Conservation (phyloP, 257 asterid genomes). For the Osmanthus fragrans region DNA sequence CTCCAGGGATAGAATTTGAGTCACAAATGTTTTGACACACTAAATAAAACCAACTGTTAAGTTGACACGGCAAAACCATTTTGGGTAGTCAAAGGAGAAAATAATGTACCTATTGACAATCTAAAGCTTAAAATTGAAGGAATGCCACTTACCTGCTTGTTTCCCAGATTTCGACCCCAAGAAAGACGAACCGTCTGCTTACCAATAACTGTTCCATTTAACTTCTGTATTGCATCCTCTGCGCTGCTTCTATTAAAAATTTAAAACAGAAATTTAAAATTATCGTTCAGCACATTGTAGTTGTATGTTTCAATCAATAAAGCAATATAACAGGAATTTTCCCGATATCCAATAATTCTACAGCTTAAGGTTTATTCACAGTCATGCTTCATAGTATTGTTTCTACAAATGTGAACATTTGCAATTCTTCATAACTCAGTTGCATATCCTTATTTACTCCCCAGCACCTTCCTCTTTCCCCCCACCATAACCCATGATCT, state of each 20-base stretch:
- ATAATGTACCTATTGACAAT: constrained; percentile 6
- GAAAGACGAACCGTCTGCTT: constrained; percentile 84
- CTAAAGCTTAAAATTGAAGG: constrained; percentile 5
- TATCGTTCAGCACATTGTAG: constrained; percentile 8
- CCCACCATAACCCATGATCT: neutral
- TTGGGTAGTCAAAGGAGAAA: constrained; percentile 1
- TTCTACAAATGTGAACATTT: neutral
- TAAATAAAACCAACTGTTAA: neutral
- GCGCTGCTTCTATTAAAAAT: constrained; percentile 49
- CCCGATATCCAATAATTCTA: neutral
- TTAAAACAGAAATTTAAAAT: constrained; percentile 14
- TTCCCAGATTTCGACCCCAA: constrained; percentile 74
- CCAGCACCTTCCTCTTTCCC: neutral
- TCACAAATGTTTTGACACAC: neutral
- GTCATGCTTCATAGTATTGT: neutral
- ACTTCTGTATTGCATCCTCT: constrained; percentile 66
- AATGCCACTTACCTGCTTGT: constrained; percentile 50
- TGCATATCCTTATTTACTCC: neutral
- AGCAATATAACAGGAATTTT: too few species aligned
- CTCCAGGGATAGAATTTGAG: neutral
- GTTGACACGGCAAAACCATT: neutral
- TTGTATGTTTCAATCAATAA: neutral
- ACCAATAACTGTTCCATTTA: constrained; percentile 59
- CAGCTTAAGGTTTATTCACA: neutral
- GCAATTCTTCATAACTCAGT: neutral